Percentiles rank a stretch among this genome's conserved stretches.
phyloP scores from a whole-genome alignment of 1,284 basidiomycete genomes.

The Laetiporus sulphureus region DNA sequence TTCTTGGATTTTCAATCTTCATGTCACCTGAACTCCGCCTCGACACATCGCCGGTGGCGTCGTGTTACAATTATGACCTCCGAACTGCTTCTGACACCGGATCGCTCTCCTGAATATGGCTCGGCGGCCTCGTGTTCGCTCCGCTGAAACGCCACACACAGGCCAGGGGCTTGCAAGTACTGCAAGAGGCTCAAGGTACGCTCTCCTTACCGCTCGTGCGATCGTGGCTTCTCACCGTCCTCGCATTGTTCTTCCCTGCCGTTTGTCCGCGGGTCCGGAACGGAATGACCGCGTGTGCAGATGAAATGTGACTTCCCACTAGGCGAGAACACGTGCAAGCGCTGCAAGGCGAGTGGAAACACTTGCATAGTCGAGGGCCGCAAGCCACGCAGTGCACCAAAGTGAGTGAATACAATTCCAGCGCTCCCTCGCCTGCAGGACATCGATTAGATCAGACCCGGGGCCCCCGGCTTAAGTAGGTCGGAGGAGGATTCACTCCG shows the following conservation, averaged over 20 bases:
- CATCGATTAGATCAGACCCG: not conserved
- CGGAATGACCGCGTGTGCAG: conserved; percentile 29
- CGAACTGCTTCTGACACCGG: not conserved
- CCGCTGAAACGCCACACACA: conserved; percentile 21
- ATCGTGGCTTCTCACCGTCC: not conserved
- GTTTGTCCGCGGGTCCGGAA: conserved; percentile 13
- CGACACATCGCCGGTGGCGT: not conserved
- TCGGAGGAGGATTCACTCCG: not conserved
- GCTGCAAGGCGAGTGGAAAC: conserved; percentile 63
- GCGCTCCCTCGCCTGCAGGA: conserved; percentile 4
- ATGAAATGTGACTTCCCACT: conserved; percentile 78
- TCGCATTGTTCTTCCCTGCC: not conserved
- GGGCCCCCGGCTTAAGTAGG: conserved; percentile 3
- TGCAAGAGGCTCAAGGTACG: conserved; percentile 81
- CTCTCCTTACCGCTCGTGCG: conserved; percentile 7
- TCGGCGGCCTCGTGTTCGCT: not conserved
- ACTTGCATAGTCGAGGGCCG: conserved; percentile 75
- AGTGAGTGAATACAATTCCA: conserved; percentile 46
- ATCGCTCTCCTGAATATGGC: not conserved
- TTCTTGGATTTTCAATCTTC: no score
- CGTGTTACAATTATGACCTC: no score
- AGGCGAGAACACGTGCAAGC: conserved; percentile 61
- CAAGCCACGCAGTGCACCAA: conserved; percentile 67
- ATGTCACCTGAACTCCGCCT: not conserved
- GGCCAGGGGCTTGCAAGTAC: conserved; percentile 72